phyloP scores from a whole-genome alignment of 2,329 filamentous ascomycete genomes.

The Sporothrix protearum region DNA sequence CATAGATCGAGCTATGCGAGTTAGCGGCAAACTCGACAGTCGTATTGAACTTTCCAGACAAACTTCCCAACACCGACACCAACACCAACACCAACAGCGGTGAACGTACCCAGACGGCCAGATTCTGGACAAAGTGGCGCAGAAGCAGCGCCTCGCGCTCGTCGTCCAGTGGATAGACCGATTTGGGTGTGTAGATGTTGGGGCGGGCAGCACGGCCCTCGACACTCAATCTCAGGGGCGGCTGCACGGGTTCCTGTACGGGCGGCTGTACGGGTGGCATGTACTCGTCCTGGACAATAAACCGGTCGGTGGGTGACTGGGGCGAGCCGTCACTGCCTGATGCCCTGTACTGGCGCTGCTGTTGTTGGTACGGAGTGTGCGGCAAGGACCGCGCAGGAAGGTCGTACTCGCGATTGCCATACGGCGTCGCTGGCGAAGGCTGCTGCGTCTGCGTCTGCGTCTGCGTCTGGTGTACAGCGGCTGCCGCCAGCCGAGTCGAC shows the following conservation, averaged over 20 bases:
- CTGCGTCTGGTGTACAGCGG: neutral
- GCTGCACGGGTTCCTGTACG: neutral
- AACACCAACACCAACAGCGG: neutral
- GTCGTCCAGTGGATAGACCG: constrained; percentile 33
- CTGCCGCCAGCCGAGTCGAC: neutral
- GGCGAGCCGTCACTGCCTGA: neutral
- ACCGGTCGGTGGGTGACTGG: constrained; percentile 34
- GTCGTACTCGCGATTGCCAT: neutral
- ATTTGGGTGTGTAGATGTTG: constrained; percentile 30
- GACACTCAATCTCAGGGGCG: neutral
- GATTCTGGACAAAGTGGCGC: constrained; percentile 36
- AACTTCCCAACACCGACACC: too few species aligned
- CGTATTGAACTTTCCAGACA: too few species aligned
- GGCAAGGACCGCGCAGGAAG: neutral
- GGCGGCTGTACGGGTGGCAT: too few species aligned
- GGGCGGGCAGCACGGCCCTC: constrained; percentile 7
- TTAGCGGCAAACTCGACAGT: neutral
- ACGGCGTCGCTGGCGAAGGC: neutral
- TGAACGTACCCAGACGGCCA: constrained; percentile 38
- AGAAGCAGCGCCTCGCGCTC: constrained; percentile 34
- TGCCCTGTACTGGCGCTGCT: too few species aligned
- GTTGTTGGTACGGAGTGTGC: neutral
- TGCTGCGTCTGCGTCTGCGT: neutral
- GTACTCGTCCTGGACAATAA: constrained; percentile 32
- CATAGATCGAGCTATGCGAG: constrained; percentile 43